Conservation (phyloP, 371 early-diverging fungal species). For the Rhizopus delemar region DNA sequence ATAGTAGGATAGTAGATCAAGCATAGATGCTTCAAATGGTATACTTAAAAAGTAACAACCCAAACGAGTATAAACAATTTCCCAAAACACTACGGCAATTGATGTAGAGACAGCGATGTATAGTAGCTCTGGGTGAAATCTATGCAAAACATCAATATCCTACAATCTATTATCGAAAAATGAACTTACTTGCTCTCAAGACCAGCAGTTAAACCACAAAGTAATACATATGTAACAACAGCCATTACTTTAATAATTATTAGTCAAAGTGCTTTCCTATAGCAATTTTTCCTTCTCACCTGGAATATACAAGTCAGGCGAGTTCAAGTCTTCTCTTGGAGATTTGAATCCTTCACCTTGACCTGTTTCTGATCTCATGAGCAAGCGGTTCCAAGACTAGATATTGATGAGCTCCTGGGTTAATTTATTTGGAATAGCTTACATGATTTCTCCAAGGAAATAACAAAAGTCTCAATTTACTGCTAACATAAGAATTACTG, state of each 20-base stretch:
- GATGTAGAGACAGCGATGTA: conserved; percentile 89
- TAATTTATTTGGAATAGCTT: conserved; percentile 53
- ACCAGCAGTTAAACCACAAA: conserved; percentile 76
- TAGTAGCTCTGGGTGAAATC: conserved; percentile 90
- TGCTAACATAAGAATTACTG: conserved; percentile 89
- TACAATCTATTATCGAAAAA: neutral
- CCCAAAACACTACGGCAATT: conserved; percentile 77
- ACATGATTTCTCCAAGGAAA: conserved; percentile 94
- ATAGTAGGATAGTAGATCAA: conserved; percentile 89
- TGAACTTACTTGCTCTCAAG: conserved; percentile 62
- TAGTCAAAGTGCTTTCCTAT: neutral
- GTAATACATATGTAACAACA: conserved; percentile 90
- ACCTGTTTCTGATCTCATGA: conserved; percentile 81
- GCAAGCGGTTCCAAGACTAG: conserved; percentile 81
- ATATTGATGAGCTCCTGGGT: conserved; percentile 28
- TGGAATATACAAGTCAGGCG: conserved; percentile 98
- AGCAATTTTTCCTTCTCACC: conserved; percentile 30
- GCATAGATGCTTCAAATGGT: conserved; percentile 77
- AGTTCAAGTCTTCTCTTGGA: conserved; percentile 89
- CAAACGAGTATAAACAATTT: conserved; percentile 80
- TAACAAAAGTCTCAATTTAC: conserved; percentile 85
- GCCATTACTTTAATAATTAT: conserved; percentile 72
- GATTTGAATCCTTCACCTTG: conserved; percentile 85
- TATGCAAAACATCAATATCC: conserved; percentile 20
- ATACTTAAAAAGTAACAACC: conserved; percentile 91